Conservation (phyloP, 306 rosid species). For the Gastrolobium villosum region DNA sequence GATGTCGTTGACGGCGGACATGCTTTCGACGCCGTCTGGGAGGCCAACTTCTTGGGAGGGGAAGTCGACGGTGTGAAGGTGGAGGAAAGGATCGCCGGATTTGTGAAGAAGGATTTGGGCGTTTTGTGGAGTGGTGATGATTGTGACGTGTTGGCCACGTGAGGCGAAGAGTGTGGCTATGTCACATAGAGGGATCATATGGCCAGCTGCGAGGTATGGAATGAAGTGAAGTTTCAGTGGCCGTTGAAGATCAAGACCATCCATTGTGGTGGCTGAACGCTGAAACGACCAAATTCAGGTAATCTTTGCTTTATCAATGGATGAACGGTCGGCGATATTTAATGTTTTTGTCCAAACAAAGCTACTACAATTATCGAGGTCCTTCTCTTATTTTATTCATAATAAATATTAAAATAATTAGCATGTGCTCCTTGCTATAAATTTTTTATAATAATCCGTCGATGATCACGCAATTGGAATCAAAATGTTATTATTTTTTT, state of each 20-base stretch:
- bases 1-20: background rate
- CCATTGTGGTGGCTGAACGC: too few species aligned
- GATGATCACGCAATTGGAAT: too few species aligned
- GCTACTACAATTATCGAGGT: too few species aligned
- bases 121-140: slow-evolving; percentile 46
- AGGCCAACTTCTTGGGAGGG: slow-evolving; percentile 25
- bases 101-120: slow-evolving; percentile 18
- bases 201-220: slow-evolving; percentile 37
- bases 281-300: too few species aligned
- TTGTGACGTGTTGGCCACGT: slow-evolving; percentile 41
- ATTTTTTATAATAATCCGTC: too few species aligned
- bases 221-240: slow-evolving; percentile 40
- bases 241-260: background rate
- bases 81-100: background rate
- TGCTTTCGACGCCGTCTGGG: slow-evolving; percentile 21
- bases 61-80: background rate
- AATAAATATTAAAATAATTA: too few species aligned
- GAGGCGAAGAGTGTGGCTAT: slow-evolving; percentile 41
- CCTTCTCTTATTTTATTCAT: too few species aligned
- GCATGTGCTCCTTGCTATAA: too few species aligned
- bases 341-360: too few species aligned
- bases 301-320: too few species aligned
- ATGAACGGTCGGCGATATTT: too few species aligned
- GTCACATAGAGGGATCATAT: slow-evolving; percentile 42
- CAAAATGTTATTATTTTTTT: too few species aligned